Evolutionary conservation across 805 yeast species (phyloP), one percentile per base, ranked within the genome.

Genomic region (Candida caryicola): DNA sequence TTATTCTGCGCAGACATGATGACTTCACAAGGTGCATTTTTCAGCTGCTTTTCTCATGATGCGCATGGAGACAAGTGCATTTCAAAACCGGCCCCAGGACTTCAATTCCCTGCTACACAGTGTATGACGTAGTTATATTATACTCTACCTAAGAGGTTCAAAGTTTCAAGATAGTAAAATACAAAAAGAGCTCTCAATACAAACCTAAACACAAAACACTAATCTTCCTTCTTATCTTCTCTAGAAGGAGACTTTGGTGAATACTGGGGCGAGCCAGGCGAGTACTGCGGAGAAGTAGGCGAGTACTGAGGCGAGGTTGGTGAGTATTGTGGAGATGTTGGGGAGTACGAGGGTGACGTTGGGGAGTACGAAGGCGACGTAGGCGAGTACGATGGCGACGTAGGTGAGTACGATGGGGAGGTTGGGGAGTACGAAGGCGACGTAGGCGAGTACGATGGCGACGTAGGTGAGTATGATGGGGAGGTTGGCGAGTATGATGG

Each of bases 351-450:
- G 42, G 87, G 86, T 3, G 80, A 71, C 0, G 86, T 79, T 35
- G 86, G 85, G 0, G 81, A 69, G 57, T 81, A 77, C 4, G 74
- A 63, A 49, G 93, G 91, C 4, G 86, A 79, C 1, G 93, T 85
- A 33, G 95, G 95, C 1, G 82, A 73, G 62, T 87, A 87, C 1
- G 66, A 50, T 44, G 96, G 97, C 0, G 91, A 81, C 0, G 95
- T 86, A 45, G 93, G 91, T 0, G 79, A 69, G 55, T 82, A 83
- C 4, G 63, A 52, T 46, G 95, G 93, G 3, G 85, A 77, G 0
- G 93, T 85, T 35, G 95, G 95, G 2, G 82, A 73, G 58, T 87
- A 89, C 7, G 72, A 56, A 51, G 95, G 95, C 0, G 90, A 81
- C 0, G 95, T 85, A 45, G 95, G 95, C 0, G 84, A 74, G 53